Evolutionary conservation across 345 rosid species (phyloP).

Genomic region (Euphorbia lathyris): DNA sequence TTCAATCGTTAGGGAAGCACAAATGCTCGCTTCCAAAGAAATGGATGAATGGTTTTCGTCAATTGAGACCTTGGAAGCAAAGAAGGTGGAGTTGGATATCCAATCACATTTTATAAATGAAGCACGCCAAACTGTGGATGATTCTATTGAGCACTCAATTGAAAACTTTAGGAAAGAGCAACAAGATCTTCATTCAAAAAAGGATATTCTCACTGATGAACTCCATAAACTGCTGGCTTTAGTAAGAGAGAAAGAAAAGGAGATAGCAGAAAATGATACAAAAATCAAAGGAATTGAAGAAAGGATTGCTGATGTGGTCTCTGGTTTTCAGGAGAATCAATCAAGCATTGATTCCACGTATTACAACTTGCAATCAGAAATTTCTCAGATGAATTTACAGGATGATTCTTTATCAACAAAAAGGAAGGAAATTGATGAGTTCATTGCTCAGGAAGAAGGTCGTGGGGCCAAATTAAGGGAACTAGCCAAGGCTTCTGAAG

Average conservation of each 20-base stretch:
- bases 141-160: constrained; percentile 49
- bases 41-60: constrained; percentile 59
- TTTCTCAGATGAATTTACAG: constrained; percentile 47
- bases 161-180: constrained; percentile 56
- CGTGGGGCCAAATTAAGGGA: constrained; percentile 62
- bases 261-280: constrained; percentile 57
- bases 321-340: constrained; percentile 57
- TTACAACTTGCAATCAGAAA: constrained; percentile 39
- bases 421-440: constrained; percentile 55
- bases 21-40: constrained; percentile 40
- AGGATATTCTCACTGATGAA: constrained; percentile 46
- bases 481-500: constrained; percentile 50
- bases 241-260: constrained; percentile 64
- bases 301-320: constrained; percentile 47
- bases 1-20: constrained; percentile 43
- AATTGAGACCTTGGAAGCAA: constrained; percentile 55
- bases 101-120: constrained; percentile 56
- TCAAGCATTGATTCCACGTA: constrained; percentile 46
- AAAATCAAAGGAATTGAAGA: constrained; percentile 54
- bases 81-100: constrained; percentile 63
- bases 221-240: constrained; percentile 62
- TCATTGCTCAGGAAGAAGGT: constrained; percentile 44
- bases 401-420: constrained; percentile 43
- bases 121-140: constrained; percentile 39
- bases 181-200: constrained; percentile 45